Base-by-base conservation (phyloP, 2,329 filamentous ascomycete genomes). In the Paraphoma sp. region DNA sequence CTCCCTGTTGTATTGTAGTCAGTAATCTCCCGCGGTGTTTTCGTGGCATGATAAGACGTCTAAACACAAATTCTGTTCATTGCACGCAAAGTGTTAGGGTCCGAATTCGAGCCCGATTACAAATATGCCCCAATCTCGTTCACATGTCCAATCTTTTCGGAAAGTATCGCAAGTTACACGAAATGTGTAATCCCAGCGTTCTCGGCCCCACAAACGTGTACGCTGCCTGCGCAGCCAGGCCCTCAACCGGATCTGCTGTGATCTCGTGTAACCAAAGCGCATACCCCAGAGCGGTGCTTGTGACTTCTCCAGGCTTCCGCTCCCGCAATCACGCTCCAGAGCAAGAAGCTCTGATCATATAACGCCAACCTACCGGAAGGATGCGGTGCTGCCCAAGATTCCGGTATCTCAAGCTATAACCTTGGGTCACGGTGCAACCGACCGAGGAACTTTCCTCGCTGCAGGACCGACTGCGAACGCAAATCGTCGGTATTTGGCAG, bases 281-380 rank as follows among this genome's bases (percentile, higher is more conserved):
- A 52, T 54, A 45, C 55, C 59, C 47, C 53, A 46, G 45, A 45
- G 58, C 53, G 62, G 53, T 49, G 42, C 57, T 45, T 62, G 62
- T 61, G 45, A 50, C 40, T 47, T 47, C 46, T 54, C 45, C 54
- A 43, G 51, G 36, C 17, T 12, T 28, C 14, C 11, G 45, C 28
- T 36, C 33, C 10, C 14, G 33, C 33, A 2, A 36, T 36, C 33
- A 10, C 14, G 33, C 33, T 36, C 33, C 7, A 14, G 3, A 36
- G 14, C 33, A 57, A 54, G 52, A 66, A 60, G 66, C 66, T 64
- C 56, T 62, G 66, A 56, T 63, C 58, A 48, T 53, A 53, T 41
- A 50, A 43, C 49, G 53, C 54, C 52, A 51, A 51, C 44, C 51
- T 49, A 31, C 45, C 59, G 58, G 61, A 31, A 51, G 14, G 45